These are phyloP conservation scores for Tetracladium maxilliforme DNA, from an alignment of 2,329 filamentous ascomycete genomes.

Conservation along the genomic window DNA sequence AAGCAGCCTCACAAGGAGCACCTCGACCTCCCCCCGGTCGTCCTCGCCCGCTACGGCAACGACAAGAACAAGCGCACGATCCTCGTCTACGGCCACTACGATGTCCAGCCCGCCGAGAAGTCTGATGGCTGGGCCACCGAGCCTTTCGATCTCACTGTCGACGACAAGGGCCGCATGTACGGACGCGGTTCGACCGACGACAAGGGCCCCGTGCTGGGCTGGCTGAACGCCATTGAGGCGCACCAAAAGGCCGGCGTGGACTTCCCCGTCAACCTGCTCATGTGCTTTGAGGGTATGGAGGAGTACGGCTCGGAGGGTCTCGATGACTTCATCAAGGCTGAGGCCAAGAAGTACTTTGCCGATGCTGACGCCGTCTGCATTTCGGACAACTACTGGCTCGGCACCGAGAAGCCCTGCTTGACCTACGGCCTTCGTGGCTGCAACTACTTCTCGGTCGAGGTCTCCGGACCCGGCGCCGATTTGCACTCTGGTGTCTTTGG, in stretches of 20 bases:
- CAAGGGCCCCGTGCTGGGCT: conserved; percentile 93
- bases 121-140: conserved; percentile 94
- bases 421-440: conserved; percentile 94
- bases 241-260: conserved; percentile 91
- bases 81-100: conserved; percentile 95
- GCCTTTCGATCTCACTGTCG: conserved; percentile 77
- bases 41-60: conserved; percentile 82
- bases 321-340: conserved; percentile 82
- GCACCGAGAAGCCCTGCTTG: conserved; percentile 94
- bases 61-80: conserved; percentile 91
- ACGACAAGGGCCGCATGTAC: conserved; percentile 89
- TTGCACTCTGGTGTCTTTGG: conserved; percentile 96
- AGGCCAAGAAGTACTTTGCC: conserved; percentile 89
- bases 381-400: conserved; percentile 99
- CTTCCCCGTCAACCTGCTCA: conserved; percentile 92
- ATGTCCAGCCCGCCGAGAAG: conserved; percentile 88
- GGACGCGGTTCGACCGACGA: conserved; percentile 93
- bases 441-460: conserved; percentile 92
- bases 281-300: conserved; percentile 99
- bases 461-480: conserved; percentile 84
- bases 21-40: conserved; percentile 81
- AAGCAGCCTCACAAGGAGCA: conserved; percentile 86
- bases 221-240: conserved; percentile 95
- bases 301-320: conserved; percentile 95
- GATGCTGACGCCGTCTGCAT: conserved; percentile 96